Evolutionary conservation across 2,329 filamentous ascomycete genomes (phyloP), one percentile per base, ranked within the genome.

Genomic region (Coniochaeta sp.): DNA sequence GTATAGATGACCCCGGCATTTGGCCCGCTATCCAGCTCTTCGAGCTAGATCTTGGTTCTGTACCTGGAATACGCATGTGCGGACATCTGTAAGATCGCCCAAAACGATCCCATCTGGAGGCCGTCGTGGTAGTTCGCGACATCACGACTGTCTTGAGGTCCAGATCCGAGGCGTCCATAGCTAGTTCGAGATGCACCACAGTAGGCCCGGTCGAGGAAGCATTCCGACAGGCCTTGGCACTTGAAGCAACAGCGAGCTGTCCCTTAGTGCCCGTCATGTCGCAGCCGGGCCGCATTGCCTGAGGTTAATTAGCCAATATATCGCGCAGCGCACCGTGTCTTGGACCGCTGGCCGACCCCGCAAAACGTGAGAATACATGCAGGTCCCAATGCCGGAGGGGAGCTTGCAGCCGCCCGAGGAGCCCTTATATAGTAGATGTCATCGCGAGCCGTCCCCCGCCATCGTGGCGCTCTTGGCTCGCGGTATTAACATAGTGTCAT

Each of bases 231-330:
- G 22, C n/a, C 54, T 56, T 24, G 54, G 54, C 34, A 8, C 54
- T 56, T 17, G 54, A 14, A 2, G 54, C 17, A 17, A 14, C 26
- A 28, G 19, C 17, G 28, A 19, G 19, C 30, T 28, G 17, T 22
- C n/a, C 30, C 7, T 56, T n/a, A 56, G 9, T 24, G 54, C 54
- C 26, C 28, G 34, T 34, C 16, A 34, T 19, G 54, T 26, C 17
- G 24, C 30, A 38, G 17, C 54, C 54, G 54, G 54, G 8, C 54
- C 54, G 54, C 22, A 19, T 56, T 56, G 54, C 54, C 54, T 8
- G 47, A 30, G 14, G 47, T 52, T 52, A 52, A 52, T 52, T 52
- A 52, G 47, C 47, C 47, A 52, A 52, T 52, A 52, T 52, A 52
- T 52, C 24, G 24, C 24, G 12, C 47, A 52, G 47, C 22, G 9